phyloP scores from a whole-genome alignment of 164 flowering plant species.

The Magnolia kwangsiensis region DNA sequence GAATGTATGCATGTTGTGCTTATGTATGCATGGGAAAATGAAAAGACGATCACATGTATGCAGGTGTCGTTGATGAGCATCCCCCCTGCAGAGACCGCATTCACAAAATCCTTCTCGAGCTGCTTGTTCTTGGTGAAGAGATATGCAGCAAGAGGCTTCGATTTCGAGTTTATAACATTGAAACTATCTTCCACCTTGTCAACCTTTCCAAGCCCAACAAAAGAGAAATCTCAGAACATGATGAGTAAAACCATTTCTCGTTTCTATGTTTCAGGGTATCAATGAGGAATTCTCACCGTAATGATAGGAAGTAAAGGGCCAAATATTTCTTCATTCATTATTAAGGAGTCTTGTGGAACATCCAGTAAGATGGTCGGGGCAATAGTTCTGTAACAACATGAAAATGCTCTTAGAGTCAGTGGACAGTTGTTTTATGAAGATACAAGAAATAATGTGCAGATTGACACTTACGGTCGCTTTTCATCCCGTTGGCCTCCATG shows the following conservation, averaged over 20 bases:
- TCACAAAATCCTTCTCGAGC: constrained; percentile 65
- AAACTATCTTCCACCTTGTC: constrained; percentile 71
- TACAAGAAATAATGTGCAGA: neutral
- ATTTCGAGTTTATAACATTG: constrained; percentile 49
- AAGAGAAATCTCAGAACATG: neutral
- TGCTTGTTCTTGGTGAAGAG: constrained; percentile 70
- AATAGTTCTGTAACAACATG: constrained; percentile 49
- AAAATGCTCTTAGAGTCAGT: neutral
- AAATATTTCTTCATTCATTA: constrained; percentile 93
- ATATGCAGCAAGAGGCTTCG: constrained; percentile 94
- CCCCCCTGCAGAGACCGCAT: constrained; percentile 69
- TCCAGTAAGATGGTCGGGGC: constrained; percentile 85
- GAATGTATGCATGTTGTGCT: neutral
- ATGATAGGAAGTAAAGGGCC: constrained; percentile 93
- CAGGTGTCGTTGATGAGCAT: constrained; percentile 68
- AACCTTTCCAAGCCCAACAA: constrained; percentile 41
- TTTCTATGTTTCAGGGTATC: neutral
- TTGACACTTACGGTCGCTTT: constrained; percentile 49
- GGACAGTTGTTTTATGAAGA: neutral
- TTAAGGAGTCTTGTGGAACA: constrained; percentile 73
- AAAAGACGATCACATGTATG: constrained; percentile 52
- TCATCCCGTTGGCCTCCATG: constrained; percentile 74
- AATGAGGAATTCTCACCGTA: constrained; percentile 39
- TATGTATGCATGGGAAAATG: neutral
- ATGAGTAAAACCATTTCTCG: neutral